These are phyloP conservation scores for Paraglomus occultum DNA, from an alignment of 192 early-diverging fungal species.

Conservation along the genomic window DNA sequence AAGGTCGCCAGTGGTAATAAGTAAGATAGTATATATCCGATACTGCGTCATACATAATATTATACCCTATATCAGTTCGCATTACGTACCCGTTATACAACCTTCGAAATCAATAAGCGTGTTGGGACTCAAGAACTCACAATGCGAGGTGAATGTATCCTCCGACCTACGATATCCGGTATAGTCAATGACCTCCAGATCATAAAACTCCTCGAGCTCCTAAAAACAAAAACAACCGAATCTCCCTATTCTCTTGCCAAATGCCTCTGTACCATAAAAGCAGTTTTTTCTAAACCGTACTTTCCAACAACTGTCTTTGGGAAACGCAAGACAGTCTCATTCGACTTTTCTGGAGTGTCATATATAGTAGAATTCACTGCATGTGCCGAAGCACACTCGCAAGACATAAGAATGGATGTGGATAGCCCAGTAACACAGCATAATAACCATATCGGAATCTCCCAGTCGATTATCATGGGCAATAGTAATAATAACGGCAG, in stretches of 20 bases:
- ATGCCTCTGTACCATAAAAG: slow-evolving; percentile 6
- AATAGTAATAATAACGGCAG: too few species aligned
- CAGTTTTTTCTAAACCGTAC: slow-evolving; percentile 22
- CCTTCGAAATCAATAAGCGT: neutral
- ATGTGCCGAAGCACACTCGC: neutral
- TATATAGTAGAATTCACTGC: slow-evolving; percentile 22
- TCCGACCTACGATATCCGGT: slow-evolving; percentile 29
- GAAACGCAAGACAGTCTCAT: slow-evolving; percentile 16
- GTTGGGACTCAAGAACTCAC: slow-evolving; percentile 1
- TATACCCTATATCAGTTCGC: neutral
- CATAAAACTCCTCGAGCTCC: slow-evolving; percentile 14
- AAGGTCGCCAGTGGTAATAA: neutral
- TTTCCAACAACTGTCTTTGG: slow-evolving; percentile 26
- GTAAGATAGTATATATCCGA: slow-evolving; percentile 24
- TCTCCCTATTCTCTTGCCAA: slow-evolving; percentile 24
- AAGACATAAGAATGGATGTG: neutral
- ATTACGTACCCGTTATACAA: neutral
- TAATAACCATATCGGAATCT: too few species aligned
- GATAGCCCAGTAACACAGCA: neutral
- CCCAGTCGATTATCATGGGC: too few species aligned
- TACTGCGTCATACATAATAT: neutral
- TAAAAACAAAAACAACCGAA: slow-evolving; percentile 17
- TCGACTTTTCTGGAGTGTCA: slow-evolving; percentile 10
- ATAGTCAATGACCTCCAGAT: slow-evolving; percentile 23
- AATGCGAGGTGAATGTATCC: slow-evolving; percentile 8